Evolutionary conservation across 345 rosid genomes (phyloP).

Genomic region (Gossypium rotundifolium): DNA sequence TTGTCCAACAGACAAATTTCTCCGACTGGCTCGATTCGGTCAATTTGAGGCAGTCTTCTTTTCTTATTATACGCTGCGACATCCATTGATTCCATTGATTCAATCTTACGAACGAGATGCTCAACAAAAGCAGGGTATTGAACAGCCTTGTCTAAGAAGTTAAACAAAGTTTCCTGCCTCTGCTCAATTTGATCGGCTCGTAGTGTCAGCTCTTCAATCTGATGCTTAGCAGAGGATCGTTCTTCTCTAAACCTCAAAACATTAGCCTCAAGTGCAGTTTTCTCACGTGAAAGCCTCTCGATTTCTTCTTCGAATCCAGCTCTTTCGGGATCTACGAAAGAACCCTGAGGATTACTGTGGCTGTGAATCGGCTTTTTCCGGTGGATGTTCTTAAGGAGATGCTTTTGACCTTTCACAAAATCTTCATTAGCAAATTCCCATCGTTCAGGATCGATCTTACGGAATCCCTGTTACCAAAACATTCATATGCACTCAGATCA

Average conservation of each 20-base stretch:
- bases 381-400: slow-evolving; percentile 85
- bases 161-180: slow-evolving; percentile 58
- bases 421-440: slow-evolving; percentile 96
- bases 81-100: slow-evolving; percentile 66
- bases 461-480: slow-evolving; percentile 59
- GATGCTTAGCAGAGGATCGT: slow-evolving; percentile 51
- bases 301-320: slow-evolving; percentile 61
- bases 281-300: slow-evolving; percentile 66
- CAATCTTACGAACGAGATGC: slow-evolving; percentile 51
- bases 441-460: slow-evolving; percentile 84
- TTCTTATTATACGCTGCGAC: slow-evolving; percentile 67
- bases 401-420: slow-evolving; percentile 76
- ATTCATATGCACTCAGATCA: neutral
- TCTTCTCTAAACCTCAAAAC: slow-evolving; percentile 48
- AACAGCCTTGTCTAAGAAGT: slow-evolving; percentile 52
- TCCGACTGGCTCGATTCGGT: slow-evolving; percentile 40
- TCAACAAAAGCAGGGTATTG: slow-evolving; percentile 51
- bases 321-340: slow-evolving; percentile 56
- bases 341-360: slow-evolving; percentile 68
- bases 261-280: slow-evolving; percentile 57
- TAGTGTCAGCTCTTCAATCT: slow-evolving; percentile 49
- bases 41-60: slow-evolving; percentile 67
- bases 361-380: slow-evolving; percentile 89
- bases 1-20: slow-evolving; percentile 48
- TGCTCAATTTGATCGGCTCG: slow-evolving; percentile 48